Percentiles rank a stretch among this genome's conserved stretches.
Evolutionary conservation across 139 green algal species (phyloP).

Genomic region (Chlamydomonas incerta): DNA sequence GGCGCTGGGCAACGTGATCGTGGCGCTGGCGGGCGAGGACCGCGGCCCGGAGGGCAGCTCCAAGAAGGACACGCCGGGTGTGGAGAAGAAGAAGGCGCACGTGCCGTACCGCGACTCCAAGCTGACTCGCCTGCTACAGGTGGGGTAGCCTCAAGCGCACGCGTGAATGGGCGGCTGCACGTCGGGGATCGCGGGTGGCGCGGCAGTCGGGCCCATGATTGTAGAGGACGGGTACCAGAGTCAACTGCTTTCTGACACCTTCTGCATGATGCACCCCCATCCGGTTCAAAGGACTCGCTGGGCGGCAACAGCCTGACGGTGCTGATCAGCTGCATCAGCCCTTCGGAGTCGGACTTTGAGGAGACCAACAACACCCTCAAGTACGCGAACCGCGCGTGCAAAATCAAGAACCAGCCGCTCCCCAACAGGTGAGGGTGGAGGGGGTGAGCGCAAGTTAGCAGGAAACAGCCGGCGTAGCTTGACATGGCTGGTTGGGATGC

Average conservation of each 20-base stretch:
- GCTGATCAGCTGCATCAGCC: slow-evolving; percentile 77
- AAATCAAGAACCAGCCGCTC: slow-evolving; percentile 75
- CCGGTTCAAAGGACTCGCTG: slow-evolving; percentile 70
- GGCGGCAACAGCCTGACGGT: slow-evolving; percentile 76
- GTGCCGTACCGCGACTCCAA: slow-evolving; percentile 74
- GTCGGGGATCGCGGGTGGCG: too few species aligned
- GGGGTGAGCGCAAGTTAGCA: too few species aligned
- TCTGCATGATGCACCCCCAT: too few species aligned
- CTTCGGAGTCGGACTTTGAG: slow-evolving; percentile 76
- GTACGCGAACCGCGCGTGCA: slow-evolving; percentile 66
- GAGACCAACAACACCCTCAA: slow-evolving; percentile 85
- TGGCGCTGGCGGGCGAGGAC: slow-evolving; percentile 54
- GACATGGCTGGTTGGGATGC: too few species aligned
- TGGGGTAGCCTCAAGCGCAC: too few species aligned
- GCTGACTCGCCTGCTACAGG: slow-evolving; percentile 76
- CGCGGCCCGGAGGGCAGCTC: neutral
- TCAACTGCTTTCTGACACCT: too few species aligned
- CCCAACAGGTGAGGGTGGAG: slow-evolving; percentile 49
- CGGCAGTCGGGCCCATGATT: too few species aligned
- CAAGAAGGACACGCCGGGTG: slow-evolving; percentile 5
- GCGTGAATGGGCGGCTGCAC: too few species aligned
- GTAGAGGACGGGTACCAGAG: too few species aligned
- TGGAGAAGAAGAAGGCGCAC: slow-evolving; percentile 54
- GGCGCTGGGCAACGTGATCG: slow-evolving; percentile 80
- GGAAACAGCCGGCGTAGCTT: too few species aligned